Base-by-base conservation (phyloP, 2,329 filamentous ascomycete species). In the Fusarium keratoplasticum region DNA sequence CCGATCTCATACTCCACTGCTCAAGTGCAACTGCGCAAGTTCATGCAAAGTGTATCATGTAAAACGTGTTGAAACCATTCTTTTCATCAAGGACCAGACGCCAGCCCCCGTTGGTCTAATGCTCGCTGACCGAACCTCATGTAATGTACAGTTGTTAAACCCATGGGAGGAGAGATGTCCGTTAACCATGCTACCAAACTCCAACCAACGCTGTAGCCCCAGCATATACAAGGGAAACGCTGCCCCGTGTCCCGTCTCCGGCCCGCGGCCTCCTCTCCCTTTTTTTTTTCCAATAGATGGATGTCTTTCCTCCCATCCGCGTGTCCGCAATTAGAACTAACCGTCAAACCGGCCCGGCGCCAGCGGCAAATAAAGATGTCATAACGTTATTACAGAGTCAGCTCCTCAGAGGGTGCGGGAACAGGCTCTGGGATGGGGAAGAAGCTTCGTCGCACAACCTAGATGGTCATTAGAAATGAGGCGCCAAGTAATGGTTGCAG, bases 81-180 rank as follows among this genome's bases (percentile, higher is more conserved):
- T 71, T 76, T 73, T 76, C 76, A 80, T 80, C 80, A 76, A 72
- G 76, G 71, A 80, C 79, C 81, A 77, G 78, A 81, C 80, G 80
- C 81, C 81, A 71, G 73, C 76, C 75, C 81, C 71, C 66, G 78
- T 76, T 82, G 81, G 83, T 86, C 84, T 86, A 86, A 84, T 85
- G 83, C 83, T 84, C 82, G 82, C 82, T 82, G 80, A 79, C 80
- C 81, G 71, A 78, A 78, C 81, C 82, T 77, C 79, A 80, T 82
- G 61, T 87, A 87, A 83, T 87, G 83, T 88, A 88, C 86, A 88
- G 79, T 83, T 76, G 80, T 58, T 58, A 38, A 52, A 52, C 81
- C 83, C 82, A 84, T 83, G 81, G 82, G 87, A 87, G 86, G 85
- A 87, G 87, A 87, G 86, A 88, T 86, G 83, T 86, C 84, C 83